These are phyloP conservation scores for Litchi chinensis DNA, from an alignment of 345 rosid species.

Conservation along the genomic window DNA sequence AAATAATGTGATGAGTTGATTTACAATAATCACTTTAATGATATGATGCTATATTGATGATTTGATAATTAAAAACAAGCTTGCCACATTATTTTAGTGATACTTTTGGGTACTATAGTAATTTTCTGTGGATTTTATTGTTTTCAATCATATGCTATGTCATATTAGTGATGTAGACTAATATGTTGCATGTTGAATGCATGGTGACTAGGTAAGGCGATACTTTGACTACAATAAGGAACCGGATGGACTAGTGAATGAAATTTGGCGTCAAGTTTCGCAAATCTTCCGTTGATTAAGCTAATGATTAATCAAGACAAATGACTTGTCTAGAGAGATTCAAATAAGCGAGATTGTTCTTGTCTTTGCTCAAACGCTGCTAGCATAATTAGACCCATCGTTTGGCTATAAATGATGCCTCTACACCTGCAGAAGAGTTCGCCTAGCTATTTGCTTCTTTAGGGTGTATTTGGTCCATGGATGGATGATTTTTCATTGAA, in stretches of 20 bases:
- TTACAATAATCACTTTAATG: too few relatives aligned
- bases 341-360: constrained; percentile 60
- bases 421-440: too few relatives aligned
- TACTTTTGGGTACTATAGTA: too few relatives aligned
- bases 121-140: too few relatives aligned
- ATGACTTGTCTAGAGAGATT: constrained; percentile 60
- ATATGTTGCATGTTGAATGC: background rate
- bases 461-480: too few relatives aligned
- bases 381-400: background rate
- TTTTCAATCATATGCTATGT: background rate
- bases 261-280: constrained; percentile 82
- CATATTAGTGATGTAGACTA: background rate
- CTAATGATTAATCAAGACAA: constrained; percentile 80
- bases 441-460: too few relatives aligned
- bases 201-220: constrained; percentile 50
- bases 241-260: constrained; percentile 78
- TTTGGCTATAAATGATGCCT: background rate
- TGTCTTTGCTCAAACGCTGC: constrained; percentile 50
- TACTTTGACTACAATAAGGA: constrained; percentile 42
- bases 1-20: too few relatives aligned
- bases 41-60: too few relatives aligned
- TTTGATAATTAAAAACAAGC: too few relatives aligned
- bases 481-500: too few relatives aligned
- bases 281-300: constrained; percentile 82
- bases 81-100: too few relatives aligned